Percentiles rank a stretch among this genome's conserved stretches.
phyloP scores from a whole-genome alignment of 106 monocot species.

The Acorus gramineus region DNA sequence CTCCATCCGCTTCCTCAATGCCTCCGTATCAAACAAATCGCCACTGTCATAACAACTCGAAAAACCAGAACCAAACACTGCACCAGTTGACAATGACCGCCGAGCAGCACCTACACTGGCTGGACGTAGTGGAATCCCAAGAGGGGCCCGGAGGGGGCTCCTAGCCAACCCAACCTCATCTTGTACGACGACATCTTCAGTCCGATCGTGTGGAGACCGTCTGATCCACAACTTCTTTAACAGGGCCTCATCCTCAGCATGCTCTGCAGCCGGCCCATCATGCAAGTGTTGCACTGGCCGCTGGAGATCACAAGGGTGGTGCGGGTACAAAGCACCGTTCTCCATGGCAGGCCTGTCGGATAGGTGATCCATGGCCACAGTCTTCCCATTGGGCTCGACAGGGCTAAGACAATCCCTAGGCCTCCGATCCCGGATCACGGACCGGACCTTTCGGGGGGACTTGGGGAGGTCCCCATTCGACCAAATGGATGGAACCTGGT shows the following conservation, averaged over 20 bases:
- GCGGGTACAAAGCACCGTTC: constrained; percentile 32
- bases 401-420: constrained; percentile 29
- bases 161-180: constrained; percentile 9
- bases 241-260: constrained; percentile 16
- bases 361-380: constrained; percentile 11
- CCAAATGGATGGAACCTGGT: constrained; percentile 2
- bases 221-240: constrained; percentile 9
- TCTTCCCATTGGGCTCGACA: constrained; percentile 42
- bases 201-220: not conserved
- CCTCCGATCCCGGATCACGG: constrained; percentile 17
- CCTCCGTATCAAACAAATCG: constrained; percentile 51
- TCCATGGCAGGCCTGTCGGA: constrained; percentile 9
- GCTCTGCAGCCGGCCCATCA: constrained; percentile 12
- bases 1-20: constrained; percentile 65
- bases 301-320: constrained; percentile 23
- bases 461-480: constrained; percentile 41
- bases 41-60: constrained; percentile 26
- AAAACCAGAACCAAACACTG: constrained; percentile 14
- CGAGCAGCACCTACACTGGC: constrained; percentile 50
- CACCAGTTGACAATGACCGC: constrained; percentile 10
- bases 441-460: constrained; percentile 24
- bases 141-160: constrained; percentile 54
- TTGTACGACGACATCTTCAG: constrained; percentile 1
- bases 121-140: constrained; percentile 73
- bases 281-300: constrained; percentile 13